phyloP scores from a whole-genome alignment of 148 eudicot genomes.

The Rhododendron williamsianum region DNA sequence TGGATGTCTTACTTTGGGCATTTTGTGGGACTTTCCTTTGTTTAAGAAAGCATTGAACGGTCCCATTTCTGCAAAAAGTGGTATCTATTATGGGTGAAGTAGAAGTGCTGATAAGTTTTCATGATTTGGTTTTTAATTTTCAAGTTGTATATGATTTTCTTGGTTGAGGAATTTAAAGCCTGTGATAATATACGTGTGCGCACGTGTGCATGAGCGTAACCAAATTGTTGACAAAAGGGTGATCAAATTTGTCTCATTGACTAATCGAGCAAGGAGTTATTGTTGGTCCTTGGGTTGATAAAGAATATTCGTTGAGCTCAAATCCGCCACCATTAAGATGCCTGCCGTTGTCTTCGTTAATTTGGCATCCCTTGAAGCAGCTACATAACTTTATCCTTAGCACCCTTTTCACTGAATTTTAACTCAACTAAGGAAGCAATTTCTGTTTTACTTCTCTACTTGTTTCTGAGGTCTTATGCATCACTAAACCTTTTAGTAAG shows the following conservation, averaged over 20 bases:
- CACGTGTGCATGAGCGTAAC: neutral
- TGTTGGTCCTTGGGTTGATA: neutral
- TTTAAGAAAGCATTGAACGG: neutral
- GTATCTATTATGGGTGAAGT: neutral
- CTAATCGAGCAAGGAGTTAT: neutral
- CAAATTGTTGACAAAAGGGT: neutral
- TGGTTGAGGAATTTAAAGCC: neutral
- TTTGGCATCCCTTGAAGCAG: neutral
- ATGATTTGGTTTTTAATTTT: neutral
- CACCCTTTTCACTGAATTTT: neutral
- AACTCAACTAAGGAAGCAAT: neutral
- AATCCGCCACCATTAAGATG: neutral
- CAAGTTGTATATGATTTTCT: neutral
- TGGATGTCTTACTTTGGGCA: neutral
- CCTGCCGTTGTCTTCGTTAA: neutral
- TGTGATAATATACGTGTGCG: neutral
- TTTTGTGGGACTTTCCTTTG: neutral
- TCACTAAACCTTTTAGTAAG: neutral
- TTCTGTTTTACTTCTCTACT: neutral
- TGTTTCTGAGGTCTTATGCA: slow-evolving; percentile 3
- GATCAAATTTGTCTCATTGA: neutral
- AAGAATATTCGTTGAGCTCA: neutral
- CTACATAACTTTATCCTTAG: neutral
- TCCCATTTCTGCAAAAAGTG: neutral
- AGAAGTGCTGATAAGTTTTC: neutral